Conservation (phyloP, 208 protist species). For the Vickermania spadyakhi region DNA sequence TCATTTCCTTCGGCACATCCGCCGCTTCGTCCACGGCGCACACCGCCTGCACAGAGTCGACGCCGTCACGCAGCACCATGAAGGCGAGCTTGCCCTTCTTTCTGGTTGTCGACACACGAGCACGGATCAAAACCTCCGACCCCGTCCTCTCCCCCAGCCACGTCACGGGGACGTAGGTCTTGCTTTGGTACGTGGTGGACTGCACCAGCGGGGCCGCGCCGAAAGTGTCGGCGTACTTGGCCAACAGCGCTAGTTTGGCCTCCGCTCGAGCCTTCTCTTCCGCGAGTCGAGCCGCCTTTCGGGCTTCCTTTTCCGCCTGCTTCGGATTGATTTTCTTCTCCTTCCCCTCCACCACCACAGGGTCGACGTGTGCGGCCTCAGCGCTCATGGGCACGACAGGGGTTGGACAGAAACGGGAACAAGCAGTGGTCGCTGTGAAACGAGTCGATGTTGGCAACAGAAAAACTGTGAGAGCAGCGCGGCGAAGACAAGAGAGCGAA, state of each 20-base stretch:
- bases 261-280: slow-evolving; percentile 75
- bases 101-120: slow-evolving; percentile 79
- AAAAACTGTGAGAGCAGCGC: too few species aligned
- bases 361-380: slow-evolving; percentile 4
- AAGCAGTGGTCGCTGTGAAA: too few species aligned
- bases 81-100: slow-evolving; percentile 91
- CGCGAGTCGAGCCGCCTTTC: slow-evolving; percentile 72
- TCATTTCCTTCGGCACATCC: slow-evolving; percentile 77
- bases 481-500: background rate
- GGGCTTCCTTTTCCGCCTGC: slow-evolving; percentile 71
- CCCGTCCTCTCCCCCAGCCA: slow-evolving; percentile 31
- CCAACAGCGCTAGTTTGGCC: slow-evolving; percentile 76
- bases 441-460: too few species aligned
- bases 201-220: slow-evolving; percentile 63
- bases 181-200: slow-evolving; percentile 58
- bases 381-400: slow-evolving; percentile 4
- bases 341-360: slow-evolving; percentile 8
- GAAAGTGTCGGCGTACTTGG: slow-evolving; percentile 70
- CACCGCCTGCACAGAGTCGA: slow-evolving; percentile 79
- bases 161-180: slow-evolving; percentile 32
- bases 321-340: slow-evolving; percentile 29
- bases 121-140: slow-evolving; percentile 60
- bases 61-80: slow-evolving; percentile 79
- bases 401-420: too few species aligned
- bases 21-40: slow-evolving; percentile 42